Conservation (phyloP, 139 green algal genomes). For the Chlorella sp. region DNA sequence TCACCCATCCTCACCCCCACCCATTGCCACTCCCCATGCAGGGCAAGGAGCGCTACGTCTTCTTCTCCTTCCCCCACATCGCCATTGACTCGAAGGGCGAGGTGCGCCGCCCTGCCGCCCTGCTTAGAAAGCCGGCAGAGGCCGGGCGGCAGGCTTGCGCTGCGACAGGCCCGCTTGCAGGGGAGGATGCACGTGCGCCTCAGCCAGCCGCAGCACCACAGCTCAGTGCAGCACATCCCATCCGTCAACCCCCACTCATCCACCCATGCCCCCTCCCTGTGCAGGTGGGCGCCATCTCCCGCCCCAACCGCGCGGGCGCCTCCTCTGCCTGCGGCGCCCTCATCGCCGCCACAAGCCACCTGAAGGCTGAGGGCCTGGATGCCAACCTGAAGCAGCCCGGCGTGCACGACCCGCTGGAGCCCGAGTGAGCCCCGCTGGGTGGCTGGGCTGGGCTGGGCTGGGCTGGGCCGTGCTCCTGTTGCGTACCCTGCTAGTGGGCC, state of each 20-base stretch:
- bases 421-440: conserved; percentile 63
- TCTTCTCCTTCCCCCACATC: conserved; percentile 92
- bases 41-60: conserved; percentile 86
- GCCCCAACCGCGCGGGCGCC: conserved; percentile 55
- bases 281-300: conserved; percentile 64
- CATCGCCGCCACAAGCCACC: conserved; percentile 57
- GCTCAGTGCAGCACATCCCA: conserved; percentile 47
- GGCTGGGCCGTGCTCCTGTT: background rate
- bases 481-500: background rate
- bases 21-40: background rate
- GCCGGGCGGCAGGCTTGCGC: too few relatives aligned
- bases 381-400: conserved; percentile 59
- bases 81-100: conserved; percentile 72
- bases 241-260: background rate
- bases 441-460: background rate
- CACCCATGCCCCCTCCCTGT: background rate
- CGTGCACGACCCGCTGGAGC: conserved; percentile 81
- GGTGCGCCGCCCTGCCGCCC: background rate
- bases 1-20: background rate
- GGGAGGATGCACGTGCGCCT: too few relatives aligned
- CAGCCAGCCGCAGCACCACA: too few relatives aligned
- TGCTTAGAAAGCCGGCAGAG: too few relatives aligned
- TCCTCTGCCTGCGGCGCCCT: conserved; percentile 86
- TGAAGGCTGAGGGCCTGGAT: conserved; percentile 46
- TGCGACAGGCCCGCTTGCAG: too few relatives aligned